Percentiles rank a stretch among this genome's conserved stretches.
These are phyloP conservation scores for Leccinum ochraceum DNA, from an alignment of 768 basidiomycete genomes.

Conservation along the genomic window DNA sequence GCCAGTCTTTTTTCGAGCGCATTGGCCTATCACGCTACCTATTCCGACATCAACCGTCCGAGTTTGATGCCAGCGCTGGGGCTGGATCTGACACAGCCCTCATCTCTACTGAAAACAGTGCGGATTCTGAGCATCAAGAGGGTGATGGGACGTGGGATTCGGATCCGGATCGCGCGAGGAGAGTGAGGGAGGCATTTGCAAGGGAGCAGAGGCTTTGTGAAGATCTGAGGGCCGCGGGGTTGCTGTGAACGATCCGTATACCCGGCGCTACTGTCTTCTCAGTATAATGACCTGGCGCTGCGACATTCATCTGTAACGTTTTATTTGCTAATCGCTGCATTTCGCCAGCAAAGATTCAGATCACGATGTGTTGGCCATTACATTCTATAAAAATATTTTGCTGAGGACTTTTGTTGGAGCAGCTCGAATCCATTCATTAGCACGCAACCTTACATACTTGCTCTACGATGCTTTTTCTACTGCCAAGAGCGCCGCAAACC, in stretches of 20 bases:
- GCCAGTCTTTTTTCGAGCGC: constrained; percentile 33
- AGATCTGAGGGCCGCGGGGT: constrained; percentile 63
- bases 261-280: constrained; percentile 3
- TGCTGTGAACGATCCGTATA: constrained; percentile 43
- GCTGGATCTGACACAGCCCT: constrained; percentile 11
- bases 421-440: constrained; percentile 6
- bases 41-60: constrained; percentile 15
- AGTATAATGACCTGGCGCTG: background rate
- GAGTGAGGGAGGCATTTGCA: constrained; percentile 46
- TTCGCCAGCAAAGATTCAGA: constrained; percentile 3
- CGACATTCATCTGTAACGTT: constrained; percentile 11
- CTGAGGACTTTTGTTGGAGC: background rate
- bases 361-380: constrained; percentile 10
- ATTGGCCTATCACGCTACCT: constrained; percentile 23
- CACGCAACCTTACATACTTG: constrained; percentile 5
- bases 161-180: constrained; percentile 45
- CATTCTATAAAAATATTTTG: constrained; percentile 12
- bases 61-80: constrained; percentile 5
- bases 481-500: background rate
- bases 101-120: constrained; percentile 26
- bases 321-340: constrained; percentile 25
- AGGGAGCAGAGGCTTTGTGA: constrained; percentile 59
- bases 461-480: constrained; percentile 2
- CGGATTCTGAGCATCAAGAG: constrained; percentile 28
- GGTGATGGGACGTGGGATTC: constrained; percentile 38